phyloP scores from a whole-genome alignment of 768 basidiomycete genomes.

The Gymnopilus junonius region DNA sequence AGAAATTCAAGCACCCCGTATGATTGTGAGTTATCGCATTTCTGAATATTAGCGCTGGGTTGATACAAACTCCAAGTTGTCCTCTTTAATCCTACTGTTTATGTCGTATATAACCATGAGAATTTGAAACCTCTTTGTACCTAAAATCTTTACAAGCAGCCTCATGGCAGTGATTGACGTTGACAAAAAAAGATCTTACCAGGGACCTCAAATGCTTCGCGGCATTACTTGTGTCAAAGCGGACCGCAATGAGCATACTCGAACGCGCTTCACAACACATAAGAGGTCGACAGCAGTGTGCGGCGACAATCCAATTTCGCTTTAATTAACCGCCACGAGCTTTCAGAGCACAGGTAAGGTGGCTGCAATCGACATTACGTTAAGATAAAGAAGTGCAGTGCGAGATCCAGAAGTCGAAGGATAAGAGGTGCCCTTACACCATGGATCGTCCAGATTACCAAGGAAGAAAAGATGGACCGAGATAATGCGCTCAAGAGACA shows the following conservation, averaged over 20 bases:
- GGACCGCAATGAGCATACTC: neutral
- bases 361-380: neutral
- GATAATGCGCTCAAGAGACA: constrained; percentile 3
- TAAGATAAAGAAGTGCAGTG: neutral
- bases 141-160: neutral
- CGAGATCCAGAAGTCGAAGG: neutral
- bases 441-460: neutral
- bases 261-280: neutral
- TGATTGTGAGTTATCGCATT: constrained; percentile 16
- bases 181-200: neutral
- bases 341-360: constrained; percentile 7
- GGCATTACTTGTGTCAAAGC: neutral
- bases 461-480: constrained; percentile 9
- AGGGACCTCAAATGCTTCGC: neutral
- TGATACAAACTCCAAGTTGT: neutral
- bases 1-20: constrained; percentile 69
- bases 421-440: neutral
- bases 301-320: neutral
- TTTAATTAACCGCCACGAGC: constrained; percentile 1
- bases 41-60: neutral
- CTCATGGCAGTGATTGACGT: neutral
- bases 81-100: neutral
- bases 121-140: neutral
- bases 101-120: constrained; percentile 4
- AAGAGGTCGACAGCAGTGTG: neutral